Evolutionary conservation across 345 rosid species (phyloP).

Genomic region (Salix dunnii): DNA sequence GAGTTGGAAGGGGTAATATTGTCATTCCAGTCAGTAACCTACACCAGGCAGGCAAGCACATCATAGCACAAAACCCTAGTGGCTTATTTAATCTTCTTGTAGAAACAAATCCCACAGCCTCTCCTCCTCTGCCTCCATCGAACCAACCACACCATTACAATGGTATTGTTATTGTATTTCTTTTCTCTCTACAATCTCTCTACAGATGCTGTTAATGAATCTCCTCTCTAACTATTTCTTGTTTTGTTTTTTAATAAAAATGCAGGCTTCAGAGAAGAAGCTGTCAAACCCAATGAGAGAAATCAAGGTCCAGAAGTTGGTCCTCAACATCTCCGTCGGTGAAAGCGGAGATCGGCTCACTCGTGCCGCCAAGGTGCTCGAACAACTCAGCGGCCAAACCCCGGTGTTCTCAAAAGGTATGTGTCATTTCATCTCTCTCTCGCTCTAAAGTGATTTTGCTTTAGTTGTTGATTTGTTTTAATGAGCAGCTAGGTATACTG

Average conservation of each 20-base stretch:
- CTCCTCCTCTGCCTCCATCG: background rate
- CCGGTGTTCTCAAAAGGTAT: constrained; percentile 88
- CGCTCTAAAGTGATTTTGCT: too few species aligned
- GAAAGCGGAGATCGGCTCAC: constrained; percentile 93
- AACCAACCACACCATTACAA: background rate
- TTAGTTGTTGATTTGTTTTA: too few species aligned
- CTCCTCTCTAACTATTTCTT: background rate
- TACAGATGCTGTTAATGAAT: background rate
- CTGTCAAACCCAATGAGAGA: constrained; percentile 86
- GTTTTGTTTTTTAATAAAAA: background rate
- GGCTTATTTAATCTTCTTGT: background rate
- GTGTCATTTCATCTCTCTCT: background rate
- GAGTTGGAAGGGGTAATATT: background rate
- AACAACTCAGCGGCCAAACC: constrained; percentile 79
- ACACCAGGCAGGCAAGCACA: background rate
- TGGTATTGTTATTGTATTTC: background rate
- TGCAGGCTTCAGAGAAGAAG: constrained; percentile 81
- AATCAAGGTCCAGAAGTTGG: constrained; percentile 85
- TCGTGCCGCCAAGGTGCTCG: constrained; percentile 86
- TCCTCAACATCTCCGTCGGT: constrained; percentile 84
- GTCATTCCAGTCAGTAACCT: background rate
- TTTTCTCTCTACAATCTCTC: background rate
- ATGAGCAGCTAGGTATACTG: constrained; percentile 86
- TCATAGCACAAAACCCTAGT: constrained; percentile 10
- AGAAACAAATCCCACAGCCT: background rate